These are phyloP conservation scores for Hypholoma fasciculare DNA, from an alignment of 768 basidiomycete genomes.

Conservation along the genomic window DNA sequence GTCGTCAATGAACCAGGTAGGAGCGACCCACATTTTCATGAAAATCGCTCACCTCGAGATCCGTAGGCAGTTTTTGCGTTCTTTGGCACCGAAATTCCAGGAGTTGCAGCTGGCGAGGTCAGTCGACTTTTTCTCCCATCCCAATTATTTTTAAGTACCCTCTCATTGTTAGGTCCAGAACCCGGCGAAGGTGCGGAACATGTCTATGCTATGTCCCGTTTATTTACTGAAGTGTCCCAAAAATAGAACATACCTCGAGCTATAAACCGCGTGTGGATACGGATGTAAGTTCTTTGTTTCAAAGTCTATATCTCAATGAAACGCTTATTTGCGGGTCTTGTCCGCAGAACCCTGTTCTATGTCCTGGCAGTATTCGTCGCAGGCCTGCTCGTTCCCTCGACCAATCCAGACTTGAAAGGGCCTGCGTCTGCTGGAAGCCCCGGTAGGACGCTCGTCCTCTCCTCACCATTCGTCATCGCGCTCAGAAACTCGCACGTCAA, in stretches of 20 bases:
- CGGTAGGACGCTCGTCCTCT: conserved; percentile 24
- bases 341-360: conserved; percentile 25
- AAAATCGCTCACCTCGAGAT: neutral
- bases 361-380: conserved; percentile 32
- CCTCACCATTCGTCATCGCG: conserved; percentile 44
- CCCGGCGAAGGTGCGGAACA: conserved; percentile 4
- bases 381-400: conserved; percentile 40
- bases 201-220: neutral
- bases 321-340: neutral
- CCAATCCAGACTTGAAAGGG: conserved; percentile 22
- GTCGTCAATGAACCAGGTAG: conserved; percentile 16
- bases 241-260: conserved; percentile 19
- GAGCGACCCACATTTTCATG: neutral
- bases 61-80: conserved; percentile 17
- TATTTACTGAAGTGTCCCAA: neutral
- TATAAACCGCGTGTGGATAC: conserved; percentile 19
- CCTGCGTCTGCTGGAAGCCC: conserved; percentile 16
- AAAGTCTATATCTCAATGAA: neutral
- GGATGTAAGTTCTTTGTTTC: conserved; percentile 12
- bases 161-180: conserved; percentile 13
- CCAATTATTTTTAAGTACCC: too few relatives aligned
- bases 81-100: conserved; percentile 18
- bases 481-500: conserved; percentile 45
- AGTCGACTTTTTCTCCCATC: neutral
- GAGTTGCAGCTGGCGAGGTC: conserved; percentile 18